Percentiles rank a stretch among this genome's conserved stretches.
Conservation (phyloP, 2,329 filamentous ascomycete genomes). For the Nothopassalora personata region DNA sequence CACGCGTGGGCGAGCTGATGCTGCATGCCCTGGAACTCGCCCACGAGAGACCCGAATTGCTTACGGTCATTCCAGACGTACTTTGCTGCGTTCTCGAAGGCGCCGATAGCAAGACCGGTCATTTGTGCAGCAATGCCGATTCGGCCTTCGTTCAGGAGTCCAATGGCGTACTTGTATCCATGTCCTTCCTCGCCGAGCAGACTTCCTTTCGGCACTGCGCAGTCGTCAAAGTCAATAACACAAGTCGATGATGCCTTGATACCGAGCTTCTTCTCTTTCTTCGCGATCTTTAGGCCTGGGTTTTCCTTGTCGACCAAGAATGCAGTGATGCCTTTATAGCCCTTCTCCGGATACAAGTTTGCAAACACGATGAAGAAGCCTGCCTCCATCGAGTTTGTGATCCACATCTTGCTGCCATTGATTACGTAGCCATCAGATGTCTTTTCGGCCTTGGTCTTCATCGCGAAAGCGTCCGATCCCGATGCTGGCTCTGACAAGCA, state of each 20-base stretch:
- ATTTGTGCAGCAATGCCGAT: slow-evolving; percentile 98
- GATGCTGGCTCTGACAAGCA: slow-evolving; percentile 51
- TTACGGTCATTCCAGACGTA: slow-evolving; percentile 98
- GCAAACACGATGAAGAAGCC: slow-evolving; percentile 97
- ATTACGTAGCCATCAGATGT: slow-evolving; percentile 80
- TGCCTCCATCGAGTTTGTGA: slow-evolving; percentile 93
- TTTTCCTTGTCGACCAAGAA: slow-evolving; percentile 90
- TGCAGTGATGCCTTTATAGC: slow-evolving; percentile 94
- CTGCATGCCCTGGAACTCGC: slow-evolving; percentile 99
- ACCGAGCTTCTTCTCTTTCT: slow-evolving; percentile 99
- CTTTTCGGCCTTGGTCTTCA: slow-evolving; percentile 84
- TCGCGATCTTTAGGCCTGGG: slow-evolving; percentile 87
- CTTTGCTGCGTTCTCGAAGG: slow-evolving; percentile 87
- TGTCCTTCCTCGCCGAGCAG: slow-evolving; percentile 82
- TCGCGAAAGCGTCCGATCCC: slow-evolving; percentile 91
- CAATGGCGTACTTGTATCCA: slow-evolving; percentile 97
- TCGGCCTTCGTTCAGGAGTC: slow-evolving; percentile 87
- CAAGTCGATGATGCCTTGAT: slow-evolving; percentile 95
- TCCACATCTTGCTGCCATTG: slow-evolving; percentile 98
- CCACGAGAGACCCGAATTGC: slow-evolving; percentile 90
- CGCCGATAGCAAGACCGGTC: slow-evolving; percentile 90
- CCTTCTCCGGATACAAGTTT: slow-evolving; percentile 85
- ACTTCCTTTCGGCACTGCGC: slow-evolving; percentile 81
- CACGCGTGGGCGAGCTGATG: slow-evolving; percentile 96
- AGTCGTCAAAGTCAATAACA: slow-evolving; percentile 95